A percentile compares a stretch with the other conserved stretches of the same genome.
These are phyloP conservation scores for Apiospora kogelbergensis DNA, from an alignment of 2,329 filamentous ascomycete genomes.

Conservation along the genomic window DNA sequence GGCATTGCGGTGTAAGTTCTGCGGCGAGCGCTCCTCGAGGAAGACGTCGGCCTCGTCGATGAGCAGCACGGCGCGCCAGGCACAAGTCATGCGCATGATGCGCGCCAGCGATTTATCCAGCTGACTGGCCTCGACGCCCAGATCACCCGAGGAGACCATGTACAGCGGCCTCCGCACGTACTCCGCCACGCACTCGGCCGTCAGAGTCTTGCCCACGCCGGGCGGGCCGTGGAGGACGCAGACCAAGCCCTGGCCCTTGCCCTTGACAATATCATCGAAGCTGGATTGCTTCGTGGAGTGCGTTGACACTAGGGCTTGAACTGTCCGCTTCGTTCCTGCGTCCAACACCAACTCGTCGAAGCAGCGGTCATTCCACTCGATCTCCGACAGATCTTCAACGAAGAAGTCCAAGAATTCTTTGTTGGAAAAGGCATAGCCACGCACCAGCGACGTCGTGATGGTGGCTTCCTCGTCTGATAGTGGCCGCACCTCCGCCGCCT, in stretches of 20 bases:
- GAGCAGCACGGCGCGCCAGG: slow-evolving; percentile 37
- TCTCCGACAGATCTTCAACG: slow-evolving; percentile 43
- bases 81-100: slow-evolving; percentile 39
- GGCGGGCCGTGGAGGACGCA: slow-evolving; percentile 45
- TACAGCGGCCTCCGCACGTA: slow-evolving; percentile 33
- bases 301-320: slow-evolving; percentile 40
- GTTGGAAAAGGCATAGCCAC: slow-evolving; percentile 31
- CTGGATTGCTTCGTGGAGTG: not conserved
- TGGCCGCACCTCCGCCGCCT: slow-evolving; percentile 17
- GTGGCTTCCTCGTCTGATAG: slow-evolving; percentile 28
- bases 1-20: slow-evolving; percentile 18
- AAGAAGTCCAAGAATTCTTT: slow-evolving; percentile 33
- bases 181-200: slow-evolving; percentile 38
- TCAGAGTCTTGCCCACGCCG: slow-evolving; percentile 41
- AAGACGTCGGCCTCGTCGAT: slow-evolving; percentile 33
- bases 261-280: slow-evolving; percentile 17
- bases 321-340: slow-evolving; percentile 49
- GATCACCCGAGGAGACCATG: slow-evolving; percentile 29
- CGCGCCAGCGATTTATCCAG: slow-evolving; percentile 22
- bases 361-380: slow-evolving; percentile 48
- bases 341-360: slow-evolving; percentile 51
- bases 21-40: slow-evolving; percentile 32
- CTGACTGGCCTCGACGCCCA: slow-evolving; percentile 24
- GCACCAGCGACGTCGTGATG: slow-evolving; percentile 26
- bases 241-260: slow-evolving; percentile 37